Conservation (phyloP, 257 asterid species). For the Rauvolfia tetraphylla region DNA sequence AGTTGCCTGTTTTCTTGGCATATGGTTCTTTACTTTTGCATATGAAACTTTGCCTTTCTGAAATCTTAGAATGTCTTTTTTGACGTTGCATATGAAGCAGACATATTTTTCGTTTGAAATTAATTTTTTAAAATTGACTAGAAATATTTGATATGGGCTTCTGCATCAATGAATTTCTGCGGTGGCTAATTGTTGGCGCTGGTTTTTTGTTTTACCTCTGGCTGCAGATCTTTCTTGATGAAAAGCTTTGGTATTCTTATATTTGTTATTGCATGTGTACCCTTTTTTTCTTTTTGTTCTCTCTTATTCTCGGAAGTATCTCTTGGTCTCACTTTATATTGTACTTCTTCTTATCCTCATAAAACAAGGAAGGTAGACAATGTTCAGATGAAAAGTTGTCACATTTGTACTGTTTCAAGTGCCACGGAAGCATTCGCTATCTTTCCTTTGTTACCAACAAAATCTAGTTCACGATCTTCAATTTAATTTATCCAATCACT, state of each 20-base stretch:
- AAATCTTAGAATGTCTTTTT: background rate
- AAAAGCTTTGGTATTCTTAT: background rate
- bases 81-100: background rate
- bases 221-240: background rate
- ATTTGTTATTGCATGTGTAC: slow-evolving; percentile 9
- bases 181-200: background rate
- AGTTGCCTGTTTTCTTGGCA: background rate
- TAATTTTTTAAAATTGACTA: background rate
- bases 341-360: background rate
- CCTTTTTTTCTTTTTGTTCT: background rate
- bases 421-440: background rate
- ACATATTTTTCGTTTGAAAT: background rate
- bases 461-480: background rate
- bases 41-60: background rate
- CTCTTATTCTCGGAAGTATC: background rate
- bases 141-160: background rate
- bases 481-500: background rate
- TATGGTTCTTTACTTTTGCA: background rate
- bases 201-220: background rate
- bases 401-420: background rate
- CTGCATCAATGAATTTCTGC: background rate
- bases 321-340: background rate
- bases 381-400: background rate
- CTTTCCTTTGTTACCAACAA: background rate
- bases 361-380: background rate